Base-by-base conservation (phyloP, 2,329 filamentous ascomycete genomes). In the Penicillium sp. region DNA sequence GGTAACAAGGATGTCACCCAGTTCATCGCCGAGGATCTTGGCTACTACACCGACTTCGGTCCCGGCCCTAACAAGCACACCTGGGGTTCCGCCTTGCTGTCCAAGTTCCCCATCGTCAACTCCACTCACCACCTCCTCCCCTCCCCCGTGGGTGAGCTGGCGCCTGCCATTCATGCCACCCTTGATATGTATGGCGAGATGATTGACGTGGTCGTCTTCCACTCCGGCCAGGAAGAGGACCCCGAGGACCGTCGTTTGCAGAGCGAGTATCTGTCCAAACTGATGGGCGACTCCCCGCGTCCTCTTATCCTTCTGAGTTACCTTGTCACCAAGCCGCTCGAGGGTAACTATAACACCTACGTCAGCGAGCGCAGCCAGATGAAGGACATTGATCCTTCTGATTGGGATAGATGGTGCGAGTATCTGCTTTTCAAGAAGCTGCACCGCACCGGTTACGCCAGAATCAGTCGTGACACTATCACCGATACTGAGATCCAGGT, bases 401-500 rank as follows among this genome's bases (percentile, higher is more conserved):
- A 99, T 72, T 96, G 92, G 92, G 94, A 99, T 73, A 82, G 94
- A 51, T 99, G 94, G 94, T 99, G 94, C 78, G 93, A 99, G 78
- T 99, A 99, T 74, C 97, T 99, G 61, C 78, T 99, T 24, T 99
- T 91, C 81, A 97, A 97, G 80, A 87, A 87, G 11, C 76, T 99
- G 58, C 88, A 87, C 74, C 83, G 93, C 57, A 88, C 89, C 0
- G 93, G 91, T 1, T 99, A 99, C 71, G 94, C 94, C 4, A 81
- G 94, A 50, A 88, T 99, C 48, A 93, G 88, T 66, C 83, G 94
- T 64, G 87, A 87, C 64, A 95, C 90, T 1, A 97, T 99, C 64
- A 99, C 94, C 11, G 94, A 99, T 71, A 99, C 94, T 2, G 94
- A 99, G 76, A 81, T 99, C 51, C 94, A 99, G 80, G 89, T 86